Evolutionary conservation across 2,329 filamentous ascomycete species (phyloP).

Genomic region (Rosellinia necatrix): DNA sequence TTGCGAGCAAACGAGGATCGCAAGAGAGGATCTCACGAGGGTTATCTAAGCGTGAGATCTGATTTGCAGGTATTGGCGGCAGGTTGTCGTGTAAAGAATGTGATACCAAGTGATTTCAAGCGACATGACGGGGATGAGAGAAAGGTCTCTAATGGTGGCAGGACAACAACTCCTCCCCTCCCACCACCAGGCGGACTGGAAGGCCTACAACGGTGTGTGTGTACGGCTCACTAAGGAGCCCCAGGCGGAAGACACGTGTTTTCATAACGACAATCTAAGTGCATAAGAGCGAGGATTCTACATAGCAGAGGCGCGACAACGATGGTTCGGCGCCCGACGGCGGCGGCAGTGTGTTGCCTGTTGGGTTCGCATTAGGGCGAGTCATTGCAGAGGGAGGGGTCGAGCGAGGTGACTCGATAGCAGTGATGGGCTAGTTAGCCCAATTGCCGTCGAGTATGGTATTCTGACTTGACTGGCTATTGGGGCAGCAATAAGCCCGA

Average conservation of each 20-base stretch:
- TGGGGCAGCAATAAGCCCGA: neutral
- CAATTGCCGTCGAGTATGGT: neutral
- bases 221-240: neutral
- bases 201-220: conserved; percentile 10
- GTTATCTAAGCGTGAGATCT: too few species aligned
- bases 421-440: neutral
- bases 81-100: too few species aligned
- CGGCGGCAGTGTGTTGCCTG: neutral
- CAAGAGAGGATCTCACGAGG: too few species aligned
- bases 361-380: conserved; percentile 1
- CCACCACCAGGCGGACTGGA: conserved; percentile 20
- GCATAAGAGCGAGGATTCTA: conserved; percentile 12
- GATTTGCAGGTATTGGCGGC: too few species aligned
- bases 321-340: too few species aligned
- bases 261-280: conserved; percentile 11
- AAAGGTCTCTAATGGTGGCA: neutral
- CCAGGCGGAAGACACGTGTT: conserved; percentile 18
- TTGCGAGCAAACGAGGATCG: too few species aligned
- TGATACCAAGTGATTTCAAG: too few species aligned
- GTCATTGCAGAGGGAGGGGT: neutral
- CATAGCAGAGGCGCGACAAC: too few species aligned
- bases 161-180: neutral
- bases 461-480: neutral
- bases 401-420: neutral
- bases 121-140: neutral